phyloP scores from a whole-genome alignment of 2,329 filamentous ascomycete genomes.

The Fusarium aywerte region DNA sequence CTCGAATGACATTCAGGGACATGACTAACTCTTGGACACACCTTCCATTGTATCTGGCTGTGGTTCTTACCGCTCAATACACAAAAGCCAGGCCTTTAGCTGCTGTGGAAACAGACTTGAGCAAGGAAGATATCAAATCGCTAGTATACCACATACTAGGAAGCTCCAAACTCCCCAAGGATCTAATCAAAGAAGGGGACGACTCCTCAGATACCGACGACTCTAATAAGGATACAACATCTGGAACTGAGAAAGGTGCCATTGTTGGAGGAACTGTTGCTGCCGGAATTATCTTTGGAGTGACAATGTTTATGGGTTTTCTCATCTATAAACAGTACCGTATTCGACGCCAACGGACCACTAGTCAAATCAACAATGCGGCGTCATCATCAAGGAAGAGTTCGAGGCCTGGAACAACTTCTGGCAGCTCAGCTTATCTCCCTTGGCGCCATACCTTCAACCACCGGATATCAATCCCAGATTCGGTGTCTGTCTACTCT shows the following conservation, averaged over 20 bases:
- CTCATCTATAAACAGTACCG: constrained; percentile 29
- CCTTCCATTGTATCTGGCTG: constrained; percentile 14
- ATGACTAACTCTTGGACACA: constrained; percentile 6
- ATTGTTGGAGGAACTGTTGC: constrained; percentile 38
- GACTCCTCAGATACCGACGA: constrained; percentile 2
- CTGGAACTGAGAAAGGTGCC: constrained; percentile 16
- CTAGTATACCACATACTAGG: background rate
- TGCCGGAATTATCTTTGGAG: constrained; percentile 29
- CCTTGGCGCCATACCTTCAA: constrained; percentile 29
- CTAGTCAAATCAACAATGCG: background rate
- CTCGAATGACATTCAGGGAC: constrained; percentile 2
- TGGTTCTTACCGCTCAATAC: background rate
- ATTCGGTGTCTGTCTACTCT: constrained; percentile 29
- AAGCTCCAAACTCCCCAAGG: background rate
- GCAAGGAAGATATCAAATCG: constrained; percentile 12
- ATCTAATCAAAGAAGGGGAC: background rate
- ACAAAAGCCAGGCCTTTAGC: constrained; percentile 23
- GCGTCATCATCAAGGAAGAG: background rate
- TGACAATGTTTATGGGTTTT: constrained; percentile 34
- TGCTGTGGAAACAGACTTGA: background rate
- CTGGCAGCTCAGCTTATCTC: background rate
- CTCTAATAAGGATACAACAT: background rate
- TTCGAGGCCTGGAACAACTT: background rate
- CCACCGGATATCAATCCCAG: constrained; percentile 19
- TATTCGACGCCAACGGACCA: background rate